A percentile compares a stretch with the other conserved stretches of the same genome.
Conservation (phyloP, 257 asterid species). For the Scutellaria minor region DNA sequence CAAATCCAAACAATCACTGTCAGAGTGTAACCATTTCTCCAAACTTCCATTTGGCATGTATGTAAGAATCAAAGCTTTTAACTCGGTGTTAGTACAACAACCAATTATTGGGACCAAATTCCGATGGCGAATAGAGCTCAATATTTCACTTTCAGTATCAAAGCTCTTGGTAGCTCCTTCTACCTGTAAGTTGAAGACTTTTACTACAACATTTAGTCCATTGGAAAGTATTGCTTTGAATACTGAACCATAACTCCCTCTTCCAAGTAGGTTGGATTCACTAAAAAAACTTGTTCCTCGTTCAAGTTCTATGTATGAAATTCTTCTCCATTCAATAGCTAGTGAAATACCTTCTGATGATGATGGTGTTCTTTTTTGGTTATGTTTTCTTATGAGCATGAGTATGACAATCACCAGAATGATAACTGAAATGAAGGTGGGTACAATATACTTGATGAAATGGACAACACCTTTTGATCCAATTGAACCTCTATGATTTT, state of each 20-base stretch:
- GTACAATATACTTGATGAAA: too few relatives aligned
- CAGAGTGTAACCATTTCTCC: conserved; percentile 20
- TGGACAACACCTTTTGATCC: too few relatives aligned
- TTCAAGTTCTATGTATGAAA: background rate
- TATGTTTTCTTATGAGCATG: too few relatives aligned
- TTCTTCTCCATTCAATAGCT: background rate
- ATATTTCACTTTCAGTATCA: background rate
- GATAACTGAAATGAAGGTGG: too few relatives aligned
- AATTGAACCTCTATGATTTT: too few relatives aligned
- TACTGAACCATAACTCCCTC: conserved; percentile 25
- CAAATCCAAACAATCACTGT: background rate
- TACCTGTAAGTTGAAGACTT: conserved; percentile 13
- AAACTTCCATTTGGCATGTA: conserved; percentile 24
- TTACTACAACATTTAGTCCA: background rate
- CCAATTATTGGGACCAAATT: conserved; percentile 5
- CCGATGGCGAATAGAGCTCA: conserved; percentile 7
- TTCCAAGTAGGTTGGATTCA: conserved; percentile 10
- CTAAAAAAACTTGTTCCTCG: conserved; percentile 8
- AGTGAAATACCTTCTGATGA: too few relatives aligned
- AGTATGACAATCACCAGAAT: too few relatives aligned
- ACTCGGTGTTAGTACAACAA: conserved; percentile 11
- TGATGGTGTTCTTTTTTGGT: too few relatives aligned
- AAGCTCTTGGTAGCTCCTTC: background rate
- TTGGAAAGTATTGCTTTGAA: background rate
- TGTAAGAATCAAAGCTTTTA: conserved; percentile 11